These are phyloP conservation scores for Colletotrichum sp. DNA, from an alignment of 2,329 filamentous ascomycete genomes.

Conservation along the genomic window DNA sequence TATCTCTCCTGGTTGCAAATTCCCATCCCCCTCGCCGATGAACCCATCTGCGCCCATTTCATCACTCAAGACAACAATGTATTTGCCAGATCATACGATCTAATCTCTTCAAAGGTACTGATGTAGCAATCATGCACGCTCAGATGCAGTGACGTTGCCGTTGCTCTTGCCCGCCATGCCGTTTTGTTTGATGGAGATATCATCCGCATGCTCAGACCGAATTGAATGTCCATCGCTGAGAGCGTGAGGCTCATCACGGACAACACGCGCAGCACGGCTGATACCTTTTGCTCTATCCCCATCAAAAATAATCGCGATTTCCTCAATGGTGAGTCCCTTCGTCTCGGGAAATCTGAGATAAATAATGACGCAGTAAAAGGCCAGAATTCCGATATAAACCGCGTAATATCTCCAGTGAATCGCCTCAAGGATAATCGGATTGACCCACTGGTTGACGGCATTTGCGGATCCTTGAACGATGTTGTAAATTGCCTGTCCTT, in stretches of 20 bases:
- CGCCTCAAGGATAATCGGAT: conserved; percentile 40
- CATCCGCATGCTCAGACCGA: neutral
- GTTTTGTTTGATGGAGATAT: neutral
- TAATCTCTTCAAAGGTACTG: neutral
- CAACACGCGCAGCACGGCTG: neutral
- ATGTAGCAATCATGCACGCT: neutral
- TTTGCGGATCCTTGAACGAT: conserved; percentile 19
- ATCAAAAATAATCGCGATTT: conserved; percentile 34
- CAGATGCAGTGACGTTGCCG: neutral
- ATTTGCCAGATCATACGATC: neutral
- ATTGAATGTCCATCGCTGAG: neutral
- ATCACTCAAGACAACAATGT: neutral
- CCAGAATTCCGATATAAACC: conserved; percentile 40
- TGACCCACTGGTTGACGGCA: conserved; percentile 41
- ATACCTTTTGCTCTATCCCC: neutral
- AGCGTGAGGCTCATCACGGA: neutral
- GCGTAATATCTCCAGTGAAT: conserved; percentile 45
- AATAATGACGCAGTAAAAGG: conserved; percentile 32
- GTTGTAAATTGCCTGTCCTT: neutral
- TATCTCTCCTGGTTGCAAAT: neutral
- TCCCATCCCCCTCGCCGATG: neutral
- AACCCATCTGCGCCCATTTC: neutral
- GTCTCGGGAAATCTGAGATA: conserved; percentile 43
- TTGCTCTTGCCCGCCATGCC: neutral
- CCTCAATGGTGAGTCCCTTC: conserved; percentile 32